These are phyloP conservation scores for Lathyrus aphaca DNA, from an alignment of 306 rosid genomes.

Conservation along the genomic window DNA sequence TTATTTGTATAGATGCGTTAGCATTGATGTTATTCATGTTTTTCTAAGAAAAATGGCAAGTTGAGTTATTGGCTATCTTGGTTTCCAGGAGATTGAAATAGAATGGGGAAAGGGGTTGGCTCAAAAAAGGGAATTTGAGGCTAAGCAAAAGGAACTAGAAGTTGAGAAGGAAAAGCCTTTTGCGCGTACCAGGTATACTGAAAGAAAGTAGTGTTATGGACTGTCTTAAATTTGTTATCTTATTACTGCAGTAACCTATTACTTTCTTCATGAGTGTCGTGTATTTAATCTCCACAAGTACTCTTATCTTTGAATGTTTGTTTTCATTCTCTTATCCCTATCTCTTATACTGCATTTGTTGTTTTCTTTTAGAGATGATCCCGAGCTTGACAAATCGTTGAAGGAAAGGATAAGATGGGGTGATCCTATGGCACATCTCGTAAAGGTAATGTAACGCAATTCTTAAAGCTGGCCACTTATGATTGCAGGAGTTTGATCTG, in stretches of 20 bases:
- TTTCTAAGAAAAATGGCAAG: neutral
- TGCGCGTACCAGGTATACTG: constrained; percentile 74
- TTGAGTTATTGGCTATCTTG: constrained; percentile 23
- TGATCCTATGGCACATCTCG: constrained; percentile 95
- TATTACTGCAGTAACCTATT: constrained; percentile 8
- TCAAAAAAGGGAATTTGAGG: constrained; percentile 93
- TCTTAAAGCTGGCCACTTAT: constrained; percentile 7
- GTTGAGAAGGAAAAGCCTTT: constrained; percentile 85
- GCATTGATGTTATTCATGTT: constrained; percentile 5
- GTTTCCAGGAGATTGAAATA: constrained; percentile 68
- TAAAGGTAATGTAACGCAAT: constrained; percentile 61
- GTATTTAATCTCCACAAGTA: neutral
- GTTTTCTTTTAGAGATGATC: constrained; percentile 71
- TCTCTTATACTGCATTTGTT: constrained; percentile 13
- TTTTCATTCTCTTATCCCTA: constrained; percentile 12
- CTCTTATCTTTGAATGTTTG: constrained; percentile 12
- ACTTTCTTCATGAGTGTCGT: neutral
- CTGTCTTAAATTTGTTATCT: constrained; percentile 24
- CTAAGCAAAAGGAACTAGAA: constrained; percentile 73
- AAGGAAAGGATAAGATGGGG: constrained; percentile 88
- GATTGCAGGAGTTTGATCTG: constrained; percentile 26
- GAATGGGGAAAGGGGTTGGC: constrained; percentile 99
- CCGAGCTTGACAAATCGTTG: constrained; percentile 74
- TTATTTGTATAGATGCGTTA: constrained; percentile 14
- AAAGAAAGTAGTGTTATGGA: constrained; percentile 6